Evolutionary conservation across 2,329 filamentous ascomycete species (phyloP).

Genomic region (Alternaria gaisen): DNA sequence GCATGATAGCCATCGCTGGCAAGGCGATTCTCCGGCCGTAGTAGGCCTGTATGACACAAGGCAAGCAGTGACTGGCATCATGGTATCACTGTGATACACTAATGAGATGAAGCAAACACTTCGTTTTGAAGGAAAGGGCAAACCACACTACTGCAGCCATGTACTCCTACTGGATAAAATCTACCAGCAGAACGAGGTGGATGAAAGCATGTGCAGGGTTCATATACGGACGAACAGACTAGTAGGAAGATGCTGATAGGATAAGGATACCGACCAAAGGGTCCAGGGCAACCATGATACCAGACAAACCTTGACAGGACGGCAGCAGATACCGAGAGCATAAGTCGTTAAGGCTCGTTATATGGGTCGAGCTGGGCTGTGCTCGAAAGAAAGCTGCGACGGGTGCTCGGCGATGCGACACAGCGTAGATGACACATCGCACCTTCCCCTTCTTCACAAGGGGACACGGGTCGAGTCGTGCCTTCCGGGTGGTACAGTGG

Average conservation of each 20-base stretch:
- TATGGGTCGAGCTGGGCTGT: neutral
- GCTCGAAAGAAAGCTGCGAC: neutral
- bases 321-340: neutral
- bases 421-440: conserved; percentile 4
- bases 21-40: neutral
- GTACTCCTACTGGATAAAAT: neutral
- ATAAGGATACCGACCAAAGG: neutral
- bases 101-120: conserved; percentile 10
- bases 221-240: neutral
- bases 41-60: conserved; percentile 2
- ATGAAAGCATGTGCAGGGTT: neutral
- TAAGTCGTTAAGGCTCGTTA: neutral
- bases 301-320: neutral
- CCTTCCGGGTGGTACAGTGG: conserved; percentile 4
- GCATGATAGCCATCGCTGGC: neutral
- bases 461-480: conserved; percentile 2
- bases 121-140: neutral
- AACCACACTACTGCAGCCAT: neutral
- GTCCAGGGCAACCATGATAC: neutral
- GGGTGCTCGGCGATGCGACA: neutral
- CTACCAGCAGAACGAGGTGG: neutral
- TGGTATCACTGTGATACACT: conserved; percentile 3
- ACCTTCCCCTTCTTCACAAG: neutral
- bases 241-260: neutral
- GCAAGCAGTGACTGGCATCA: conserved; percentile 1